phyloP scores from a whole-genome alignment of 75 land plant species.

The Cunninghamia lanceolata region DNA sequence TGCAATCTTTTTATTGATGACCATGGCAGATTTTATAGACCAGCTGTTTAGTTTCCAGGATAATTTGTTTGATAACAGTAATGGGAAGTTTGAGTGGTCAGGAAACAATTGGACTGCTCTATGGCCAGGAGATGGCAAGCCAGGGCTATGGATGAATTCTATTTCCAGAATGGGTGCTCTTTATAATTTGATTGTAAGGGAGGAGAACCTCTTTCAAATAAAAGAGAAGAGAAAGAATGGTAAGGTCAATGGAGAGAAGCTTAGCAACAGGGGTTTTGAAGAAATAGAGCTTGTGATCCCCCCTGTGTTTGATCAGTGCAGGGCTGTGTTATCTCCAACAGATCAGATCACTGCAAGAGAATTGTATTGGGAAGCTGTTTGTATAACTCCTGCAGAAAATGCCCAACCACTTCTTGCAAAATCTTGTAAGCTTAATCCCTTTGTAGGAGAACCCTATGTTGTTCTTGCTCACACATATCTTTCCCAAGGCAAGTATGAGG shows the following conservation, averaged over 20 bases:
- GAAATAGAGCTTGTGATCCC: conserved; percentile 60
- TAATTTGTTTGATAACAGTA: conserved; percentile 53
- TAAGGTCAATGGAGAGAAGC: background rate
- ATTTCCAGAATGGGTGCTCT: conserved; percentile 79
- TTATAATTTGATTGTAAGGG: conserved; percentile 55
- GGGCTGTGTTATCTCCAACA: conserved; percentile 39
- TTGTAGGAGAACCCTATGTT: conserved; percentile 70
- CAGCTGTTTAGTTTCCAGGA: conserved; percentile 84
- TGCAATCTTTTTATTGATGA: conserved; percentile 76
- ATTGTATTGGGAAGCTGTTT: conserved; percentile 80
- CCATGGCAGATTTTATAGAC: conserved; percentile 90
- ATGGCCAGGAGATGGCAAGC: conserved; percentile 92
- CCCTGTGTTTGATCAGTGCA: conserved; percentile 76
- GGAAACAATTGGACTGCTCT: conserved; percentile 59
- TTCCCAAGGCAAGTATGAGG: conserved; percentile 56
- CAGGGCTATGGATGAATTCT: conserved; percentile 86
- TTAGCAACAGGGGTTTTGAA: conserved; percentile 15
- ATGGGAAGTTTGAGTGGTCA: conserved; percentile 52
- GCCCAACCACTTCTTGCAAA: conserved; percentile 45
- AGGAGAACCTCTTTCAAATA: conserved; percentile 36
- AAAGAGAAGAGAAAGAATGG: conserved; percentile 14
- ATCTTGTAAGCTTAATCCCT: conserved; percentile 63
- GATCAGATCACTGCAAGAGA: conserved; percentile 71
- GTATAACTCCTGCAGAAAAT: conserved; percentile 9
- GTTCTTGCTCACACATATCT: conserved; percentile 64